Conservation (phyloP, 495 filamentous ascomycete genomes). For the Poronia punctata region DNA sequence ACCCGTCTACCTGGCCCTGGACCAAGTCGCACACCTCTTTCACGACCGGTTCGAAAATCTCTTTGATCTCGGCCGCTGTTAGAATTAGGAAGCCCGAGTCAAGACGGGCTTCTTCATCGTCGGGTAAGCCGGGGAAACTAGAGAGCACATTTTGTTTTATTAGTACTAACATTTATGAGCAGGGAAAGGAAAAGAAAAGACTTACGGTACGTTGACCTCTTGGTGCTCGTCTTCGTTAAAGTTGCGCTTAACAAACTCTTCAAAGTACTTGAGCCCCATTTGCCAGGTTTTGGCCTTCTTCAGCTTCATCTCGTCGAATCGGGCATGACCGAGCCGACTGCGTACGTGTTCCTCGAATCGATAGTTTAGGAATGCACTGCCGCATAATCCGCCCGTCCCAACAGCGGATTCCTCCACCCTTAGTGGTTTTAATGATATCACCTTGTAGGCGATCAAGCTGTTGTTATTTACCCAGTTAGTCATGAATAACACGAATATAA, state of each 20-base stretch:
- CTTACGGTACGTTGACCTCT: conserved; percentile 60
- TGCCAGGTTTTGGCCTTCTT: conserved; percentile 60
- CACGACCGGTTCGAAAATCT: conserved; percentile 61
- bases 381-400: conserved; percentile 60
- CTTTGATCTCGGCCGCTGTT: conserved; percentile 51
- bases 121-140: conserved; percentile 62
- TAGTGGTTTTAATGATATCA: conserved; percentile 51
- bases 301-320: conserved; percentile 54
- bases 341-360: conserved; percentile 62
- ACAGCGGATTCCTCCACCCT: conserved; percentile 58
- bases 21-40: conserved; percentile 56
- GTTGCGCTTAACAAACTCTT: conserved; percentile 64
- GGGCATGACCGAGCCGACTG: conserved; percentile 46
- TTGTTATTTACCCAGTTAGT: too few relatives aligned
- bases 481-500: conserved; percentile 16
- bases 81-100: conserved; percentile 60
- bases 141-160: too few relatives aligned
- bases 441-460: conserved; percentile 61
- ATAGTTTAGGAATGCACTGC: conserved; percentile 64
- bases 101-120: conserved; percentile 55
- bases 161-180: background rate
- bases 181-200: background rate
- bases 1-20: conserved; percentile 51
- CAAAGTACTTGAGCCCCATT: conserved; percentile 63
- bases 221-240: conserved; percentile 68